A percentile compares a stretch with the other conserved stretches of the same genome.
Evolutionary conservation across 129 eudicot genomes (phyloP).

Genomic region (Chrysanthemum lavandulifolium): DNA sequence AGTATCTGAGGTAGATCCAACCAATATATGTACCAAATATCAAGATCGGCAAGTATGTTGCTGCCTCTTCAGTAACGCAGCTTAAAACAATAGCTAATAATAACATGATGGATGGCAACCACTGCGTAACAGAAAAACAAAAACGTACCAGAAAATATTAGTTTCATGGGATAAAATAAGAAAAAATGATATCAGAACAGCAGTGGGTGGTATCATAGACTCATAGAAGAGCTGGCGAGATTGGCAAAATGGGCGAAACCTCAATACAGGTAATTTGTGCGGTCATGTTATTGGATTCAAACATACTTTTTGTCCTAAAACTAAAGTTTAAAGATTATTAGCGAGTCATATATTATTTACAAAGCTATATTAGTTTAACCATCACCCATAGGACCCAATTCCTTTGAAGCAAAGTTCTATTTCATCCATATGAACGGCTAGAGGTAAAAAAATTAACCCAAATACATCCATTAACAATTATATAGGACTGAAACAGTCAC

Average conservation of each 20-base stretch:
- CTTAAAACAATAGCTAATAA: constrained; percentile 58
- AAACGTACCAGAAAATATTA: constrained; percentile 1
- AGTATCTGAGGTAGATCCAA: constrained; percentile 94
- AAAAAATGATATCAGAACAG: neutral
- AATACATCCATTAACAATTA: neutral
- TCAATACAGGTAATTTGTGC: too few relatives aligned
- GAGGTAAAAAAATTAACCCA: constrained; percentile 9
- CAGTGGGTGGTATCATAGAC: constrained; percentile 16
- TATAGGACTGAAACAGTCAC: neutral
- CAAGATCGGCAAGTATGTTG: constrained; percentile 71
- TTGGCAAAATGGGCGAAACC: too few relatives aligned
- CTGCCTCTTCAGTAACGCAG: constrained; percentile 64
- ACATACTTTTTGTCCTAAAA: too few relatives aligned
- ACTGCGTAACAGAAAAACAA: constrained; percentile 50
- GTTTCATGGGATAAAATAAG: constrained; percentile 7
- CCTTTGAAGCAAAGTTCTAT: too few relatives aligned
- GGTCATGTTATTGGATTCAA: too few relatives aligned
- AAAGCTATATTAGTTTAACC: too few relatives aligned
- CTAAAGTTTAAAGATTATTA: too few relatives aligned
- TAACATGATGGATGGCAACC: constrained; percentile 83
- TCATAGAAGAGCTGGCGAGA: too few relatives aligned
- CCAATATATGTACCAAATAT: constrained; percentile 86
- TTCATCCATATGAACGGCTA: too few relatives aligned
- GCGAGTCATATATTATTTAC: too few relatives aligned
- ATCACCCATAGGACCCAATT: too few relatives aligned